These are phyloP conservation scores for Coemansia sp. DNA, from an alignment of 192 early-diverging fungal genomes.

Conservation along the genomic window DNA sequence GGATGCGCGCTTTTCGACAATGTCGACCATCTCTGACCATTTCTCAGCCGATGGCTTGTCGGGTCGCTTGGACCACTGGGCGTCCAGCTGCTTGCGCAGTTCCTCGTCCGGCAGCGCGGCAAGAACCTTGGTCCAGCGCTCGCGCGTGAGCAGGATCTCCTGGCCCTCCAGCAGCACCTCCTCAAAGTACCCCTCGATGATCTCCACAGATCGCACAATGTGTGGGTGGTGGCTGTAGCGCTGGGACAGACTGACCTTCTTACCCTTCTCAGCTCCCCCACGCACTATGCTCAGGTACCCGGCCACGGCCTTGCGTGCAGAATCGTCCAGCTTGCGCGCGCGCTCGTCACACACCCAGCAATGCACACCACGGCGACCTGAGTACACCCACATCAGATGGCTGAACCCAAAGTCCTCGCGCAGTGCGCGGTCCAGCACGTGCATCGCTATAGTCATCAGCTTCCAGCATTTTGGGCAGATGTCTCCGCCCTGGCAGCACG, in stretches of 20 bases:
- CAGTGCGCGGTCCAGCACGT: constrained; percentile 77
- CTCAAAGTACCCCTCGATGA: constrained; percentile 74
- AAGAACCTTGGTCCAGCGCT: constrained; percentile 77
- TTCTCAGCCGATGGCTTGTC: constrained; percentile 43
- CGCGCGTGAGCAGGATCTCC: constrained; percentile 63
- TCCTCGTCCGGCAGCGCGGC: constrained; percentile 75
- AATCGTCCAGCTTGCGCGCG: constrained; percentile 75
- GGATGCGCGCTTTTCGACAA: constrained; percentile 34
- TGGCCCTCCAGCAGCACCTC: constrained; percentile 69
- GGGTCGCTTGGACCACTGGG: constrained; percentile 42
- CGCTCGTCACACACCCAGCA: constrained; percentile 95
- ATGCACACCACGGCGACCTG: constrained; percentile 95
- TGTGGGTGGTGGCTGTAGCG: constrained; percentile 64
- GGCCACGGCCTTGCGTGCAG: constrained; percentile 80
- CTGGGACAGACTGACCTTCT: constrained; percentile 70
- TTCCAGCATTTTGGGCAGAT: constrained; percentile 92
- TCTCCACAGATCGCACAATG: constrained; percentile 57
- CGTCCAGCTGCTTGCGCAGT: constrained; percentile 35
- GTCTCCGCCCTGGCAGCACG: constrained; percentile 87
- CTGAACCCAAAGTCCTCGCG: constrained; percentile 94
- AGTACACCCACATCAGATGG: constrained; percentile 92
- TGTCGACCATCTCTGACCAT: constrained; percentile 52
- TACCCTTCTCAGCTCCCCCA: constrained; percentile 71
- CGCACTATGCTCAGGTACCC: constrained; percentile 78
- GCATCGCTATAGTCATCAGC: constrained; percentile 91